Base-by-base conservation (phyloP, 495 filamentous ascomycete species). In the Trichodelitschia bisporula region DNA sequence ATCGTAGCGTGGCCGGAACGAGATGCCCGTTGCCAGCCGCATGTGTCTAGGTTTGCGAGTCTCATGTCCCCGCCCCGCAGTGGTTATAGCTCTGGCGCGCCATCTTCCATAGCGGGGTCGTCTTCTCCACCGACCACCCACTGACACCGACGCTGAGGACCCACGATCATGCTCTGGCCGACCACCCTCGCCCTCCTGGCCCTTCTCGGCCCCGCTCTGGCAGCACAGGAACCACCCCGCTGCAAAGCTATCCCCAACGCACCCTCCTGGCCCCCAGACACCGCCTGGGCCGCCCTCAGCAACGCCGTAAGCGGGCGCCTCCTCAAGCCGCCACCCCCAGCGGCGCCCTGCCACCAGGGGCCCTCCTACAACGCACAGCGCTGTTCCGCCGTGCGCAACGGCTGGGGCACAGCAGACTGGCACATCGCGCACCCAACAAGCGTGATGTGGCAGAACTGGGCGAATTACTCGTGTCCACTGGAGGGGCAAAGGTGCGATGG, bases 331-430 rank as follows among this genome's bases (percentile, higher is more conserved):
- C 9, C 14, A 9, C 27, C 27, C 8, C 9, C 14, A 10, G 27
- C 27, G 16, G 9, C 27, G 6, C 6, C 27, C 27, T 29, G 27
- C 16, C 34, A 19, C 19, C 38, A 10, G 17, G 37, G 31, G 36
- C 28, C 31, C 36, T 15, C 27, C 8, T 16, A 10, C 9, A 29
- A 29, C 16, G 9, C 27, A 6, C 9, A 29, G 8, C 9, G 9
- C 9, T 29, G 27, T 16, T 8, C 27, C 6, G 14, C 27, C 14
- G 27, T 29, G 6, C 8, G 15, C 8, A 10, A 9, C 6, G 14
- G 14, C 8, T 29, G 27, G 27, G 16, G 9, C 8, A 6, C 8
- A 8, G 8, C 27, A 6, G 9, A 8, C 8, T 29, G 9, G 9
- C 27, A 29, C 27, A 6, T 6, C 8, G 8, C 6, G 8, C 27